Evolutionary conservation across 306 rosid genomes (phyloP).

Genomic region (Cicer arietinum): DNA sequence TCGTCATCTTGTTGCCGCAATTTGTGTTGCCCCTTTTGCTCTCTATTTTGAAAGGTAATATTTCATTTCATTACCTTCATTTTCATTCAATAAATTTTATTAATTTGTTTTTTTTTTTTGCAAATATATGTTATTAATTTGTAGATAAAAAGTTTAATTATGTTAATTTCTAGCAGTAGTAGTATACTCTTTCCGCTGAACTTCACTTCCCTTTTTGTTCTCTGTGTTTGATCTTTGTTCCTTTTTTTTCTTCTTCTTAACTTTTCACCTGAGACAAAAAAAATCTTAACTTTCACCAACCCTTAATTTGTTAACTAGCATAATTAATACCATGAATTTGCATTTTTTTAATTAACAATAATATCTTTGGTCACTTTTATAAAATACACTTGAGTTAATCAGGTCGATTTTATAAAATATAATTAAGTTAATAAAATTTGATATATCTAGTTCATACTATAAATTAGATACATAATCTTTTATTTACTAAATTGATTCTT

Average conservation of each 20-base stretch:
- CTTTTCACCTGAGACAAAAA: neutral
- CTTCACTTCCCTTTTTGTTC: neutral
- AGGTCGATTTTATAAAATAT: no score
- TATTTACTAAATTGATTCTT: no score
- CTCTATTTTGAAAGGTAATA: slow-evolving; percentile 62
- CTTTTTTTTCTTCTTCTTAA: neutral
- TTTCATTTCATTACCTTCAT: no score
- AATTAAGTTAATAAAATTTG: no score
- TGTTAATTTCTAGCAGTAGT: neutral
- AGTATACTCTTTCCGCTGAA: neutral
- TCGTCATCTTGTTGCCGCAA: slow-evolving; percentile 64
- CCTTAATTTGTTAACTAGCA: neutral
- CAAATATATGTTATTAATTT: neutral
- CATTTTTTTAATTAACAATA: no score
- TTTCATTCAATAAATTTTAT: neutral
- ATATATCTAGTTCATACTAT: no score
- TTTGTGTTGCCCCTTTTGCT: slow-evolving; percentile 75
- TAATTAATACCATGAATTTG: no score
- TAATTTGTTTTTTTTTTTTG: no score
- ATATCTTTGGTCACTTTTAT: no score
- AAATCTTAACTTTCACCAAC: neutral
- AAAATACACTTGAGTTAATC: no score
- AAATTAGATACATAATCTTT: no score
- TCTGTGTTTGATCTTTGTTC: neutral
- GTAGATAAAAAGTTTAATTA: neutral